Evolutionary conservation across 1,284 basidiomycete genomes (phyloP).

Genomic region (Microbotryum scabiosae): DNA sequence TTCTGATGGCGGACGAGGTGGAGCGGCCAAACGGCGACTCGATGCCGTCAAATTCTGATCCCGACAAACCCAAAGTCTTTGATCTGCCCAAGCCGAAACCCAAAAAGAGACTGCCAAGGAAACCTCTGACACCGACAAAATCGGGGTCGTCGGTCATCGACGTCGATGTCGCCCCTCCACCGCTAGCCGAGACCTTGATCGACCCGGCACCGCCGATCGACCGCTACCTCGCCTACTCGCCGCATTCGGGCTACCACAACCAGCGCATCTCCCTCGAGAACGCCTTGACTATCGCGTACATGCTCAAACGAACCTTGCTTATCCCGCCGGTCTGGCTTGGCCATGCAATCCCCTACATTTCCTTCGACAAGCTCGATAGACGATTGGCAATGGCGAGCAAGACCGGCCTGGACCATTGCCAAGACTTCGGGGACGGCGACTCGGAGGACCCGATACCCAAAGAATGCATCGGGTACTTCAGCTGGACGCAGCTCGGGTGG

Average conservation of each 20-base stretch:
- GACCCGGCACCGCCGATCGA: not conserved
- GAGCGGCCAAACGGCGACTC: too few relatives aligned
- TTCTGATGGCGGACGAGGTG: too few relatives aligned
- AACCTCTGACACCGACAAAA: too few relatives aligned
- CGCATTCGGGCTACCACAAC: slow-evolving; percentile 58
- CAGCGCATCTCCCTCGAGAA: slow-evolving; percentile 75
- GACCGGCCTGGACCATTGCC: slow-evolving; percentile 47
- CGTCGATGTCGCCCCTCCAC: too few relatives aligned
- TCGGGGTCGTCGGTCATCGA: too few relatives aligned
- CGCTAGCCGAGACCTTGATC: too few relatives aligned
- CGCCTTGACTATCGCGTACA: slow-evolving; percentile 56
- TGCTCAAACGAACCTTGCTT: slow-evolving; percentile 64
- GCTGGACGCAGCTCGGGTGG: slow-evolving; percentile 59
- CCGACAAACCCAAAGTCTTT: too few relatives aligned
- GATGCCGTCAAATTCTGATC: too few relatives aligned
- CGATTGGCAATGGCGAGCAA: slow-evolving; percentile 50
- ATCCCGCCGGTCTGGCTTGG: slow-evolving; percentile 63
- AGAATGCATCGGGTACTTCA: slow-evolving; percentile 50
- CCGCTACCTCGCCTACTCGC: slow-evolving; percentile 29
- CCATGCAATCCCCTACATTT: slow-evolving; percentile 55
- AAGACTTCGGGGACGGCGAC: slow-evolving; percentile 31
- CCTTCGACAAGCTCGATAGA: slow-evolving; percentile 51
- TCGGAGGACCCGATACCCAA: slow-evolving; percentile 23
- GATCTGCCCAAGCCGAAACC: too few relatives aligned
- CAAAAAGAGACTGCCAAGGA: too few relatives aligned